phyloP scores from a whole-genome alignment of 225 moss, liverwort and hornwort species.

The Asterella californica region DNA sequence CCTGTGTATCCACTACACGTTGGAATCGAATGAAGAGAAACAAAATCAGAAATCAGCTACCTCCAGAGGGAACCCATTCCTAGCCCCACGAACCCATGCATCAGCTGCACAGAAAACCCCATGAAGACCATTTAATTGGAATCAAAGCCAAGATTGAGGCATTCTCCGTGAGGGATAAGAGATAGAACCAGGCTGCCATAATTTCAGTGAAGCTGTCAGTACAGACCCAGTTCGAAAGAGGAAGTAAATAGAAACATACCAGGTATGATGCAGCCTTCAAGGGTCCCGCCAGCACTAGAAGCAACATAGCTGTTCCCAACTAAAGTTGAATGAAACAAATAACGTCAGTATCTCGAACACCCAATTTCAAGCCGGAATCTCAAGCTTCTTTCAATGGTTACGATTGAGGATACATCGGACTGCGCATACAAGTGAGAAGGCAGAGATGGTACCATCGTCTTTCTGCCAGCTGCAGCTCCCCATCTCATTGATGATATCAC shows the following conservation, averaged over 20 bases:
- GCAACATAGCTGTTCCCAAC: slow-evolving; percentile 82
- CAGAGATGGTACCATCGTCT: slow-evolving; percentile 70
- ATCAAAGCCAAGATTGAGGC: not conserved
- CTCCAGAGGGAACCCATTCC: slow-evolving; percentile 91
- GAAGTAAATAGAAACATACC: slow-evolving; percentile 46
- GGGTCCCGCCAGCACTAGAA: slow-evolving; percentile 88
- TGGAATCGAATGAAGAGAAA: not conserved
- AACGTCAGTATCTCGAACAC: not conserved
- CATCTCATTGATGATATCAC: slow-evolving; percentile 98
- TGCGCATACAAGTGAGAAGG: not conserved
- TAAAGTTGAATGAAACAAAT: slow-evolving; percentile 16
- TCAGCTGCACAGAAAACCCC: slow-evolving; percentile 50
- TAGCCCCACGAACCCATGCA: slow-evolving; percentile 94
- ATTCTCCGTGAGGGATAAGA: not conserved
- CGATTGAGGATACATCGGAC: not conserved
- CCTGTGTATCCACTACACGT: not conserved
- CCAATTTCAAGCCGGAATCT: not conserved
- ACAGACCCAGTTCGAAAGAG: not conserved
- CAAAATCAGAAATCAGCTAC: slow-evolving; percentile 35
- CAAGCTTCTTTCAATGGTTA: not conserved
- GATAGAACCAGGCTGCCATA: not conserved
- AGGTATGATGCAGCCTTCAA: slow-evolving; percentile 90
- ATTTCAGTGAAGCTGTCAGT: not conserved
- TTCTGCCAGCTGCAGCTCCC: slow-evolving; percentile 91
- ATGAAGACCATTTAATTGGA: not conserved